Percentiles rank a stretch among this genome's conserved stretches.
Conservation (phyloP, 2,329 filamentous ascomycete species). For the Colletotrichum siamense region DNA sequence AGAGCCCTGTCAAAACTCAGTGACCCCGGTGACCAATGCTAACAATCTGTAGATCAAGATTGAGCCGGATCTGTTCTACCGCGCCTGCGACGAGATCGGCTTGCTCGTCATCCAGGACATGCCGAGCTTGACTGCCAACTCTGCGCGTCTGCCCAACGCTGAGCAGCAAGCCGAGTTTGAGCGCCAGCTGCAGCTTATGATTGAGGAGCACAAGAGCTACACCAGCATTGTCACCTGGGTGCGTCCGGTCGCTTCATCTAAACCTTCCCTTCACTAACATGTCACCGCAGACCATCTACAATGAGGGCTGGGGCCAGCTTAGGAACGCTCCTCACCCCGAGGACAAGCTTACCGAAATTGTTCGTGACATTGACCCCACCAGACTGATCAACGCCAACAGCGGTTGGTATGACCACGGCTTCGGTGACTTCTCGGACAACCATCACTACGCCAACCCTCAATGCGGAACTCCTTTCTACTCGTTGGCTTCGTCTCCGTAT, state of each 20-base stretch:
- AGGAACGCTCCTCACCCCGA: slow-evolving; percentile 57
- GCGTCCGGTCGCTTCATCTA: slow-evolving; percentile 21
- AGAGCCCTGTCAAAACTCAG: too few relatives aligned
- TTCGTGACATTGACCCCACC: slow-evolving; percentile 65
- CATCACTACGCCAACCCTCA: slow-evolving; percentile 76
- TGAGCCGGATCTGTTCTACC: slow-evolving; percentile 71
- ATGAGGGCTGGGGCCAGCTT: slow-evolving; percentile 74
- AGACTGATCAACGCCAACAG: slow-evolving; percentile 67
- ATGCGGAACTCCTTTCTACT: slow-evolving; percentile 74
- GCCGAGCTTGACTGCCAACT: slow-evolving; percentile 58
- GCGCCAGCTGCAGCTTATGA: slow-evolving; percentile 65
- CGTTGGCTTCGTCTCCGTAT: slow-evolving; percentile 57
- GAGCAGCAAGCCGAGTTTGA: slow-evolving; percentile 68
- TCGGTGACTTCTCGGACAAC: slow-evolving; percentile 72
- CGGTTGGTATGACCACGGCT: slow-evolving; percentile 73
- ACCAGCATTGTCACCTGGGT: slow-evolving; percentile 71
- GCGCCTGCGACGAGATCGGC: slow-evolving; percentile 70
- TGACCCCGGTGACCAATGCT: not conserved
- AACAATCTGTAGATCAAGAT: slow-evolving; percentile 62
- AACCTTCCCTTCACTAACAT: not conserved
- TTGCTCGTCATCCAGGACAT: slow-evolving; percentile 75
- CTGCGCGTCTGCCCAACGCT: slow-evolving; percentile 39
- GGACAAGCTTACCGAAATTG: slow-evolving; percentile 56
- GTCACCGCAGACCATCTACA: slow-evolving; percentile 64
- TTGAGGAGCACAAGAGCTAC: slow-evolving; percentile 69